Evolutionary conservation across 176 grass and related monocot genomes (phyloP).

Genomic region (Carex scoparia): DNA sequence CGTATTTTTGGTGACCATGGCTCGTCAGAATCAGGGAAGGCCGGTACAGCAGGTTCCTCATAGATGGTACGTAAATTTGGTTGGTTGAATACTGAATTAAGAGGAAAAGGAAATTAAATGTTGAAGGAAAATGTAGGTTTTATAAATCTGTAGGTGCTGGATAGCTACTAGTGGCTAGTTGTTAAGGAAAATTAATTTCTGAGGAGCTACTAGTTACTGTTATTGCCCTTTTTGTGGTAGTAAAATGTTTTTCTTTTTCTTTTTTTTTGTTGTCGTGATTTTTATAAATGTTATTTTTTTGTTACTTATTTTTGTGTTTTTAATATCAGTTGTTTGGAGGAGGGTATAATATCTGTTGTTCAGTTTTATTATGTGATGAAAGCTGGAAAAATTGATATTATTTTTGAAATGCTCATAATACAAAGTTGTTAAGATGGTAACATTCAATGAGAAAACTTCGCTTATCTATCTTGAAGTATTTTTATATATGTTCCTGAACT

Average conservation of each 20-base stretch:
- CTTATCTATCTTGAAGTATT: no score
- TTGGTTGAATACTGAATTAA: not conserved
- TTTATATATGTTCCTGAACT: not conserved
- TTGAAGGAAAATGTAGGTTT: constrained; percentile 16
- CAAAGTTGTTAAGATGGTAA: not conserved
- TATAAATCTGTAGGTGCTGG: not conserved
- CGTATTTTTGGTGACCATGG: constrained; percentile 71
- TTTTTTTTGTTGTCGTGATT: not conserved
- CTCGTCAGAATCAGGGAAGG: not conserved
- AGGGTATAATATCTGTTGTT: not conserved
- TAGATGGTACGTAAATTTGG: constrained; percentile 17
- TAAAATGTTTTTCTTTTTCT: not conserved
- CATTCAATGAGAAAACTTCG: not conserved
- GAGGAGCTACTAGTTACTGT: constrained; percentile 16
- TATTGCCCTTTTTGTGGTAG: constrained; percentile 9
- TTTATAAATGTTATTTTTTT: constrained; percentile 19
- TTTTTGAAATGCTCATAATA: not conserved
- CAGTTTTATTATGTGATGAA: not conserved
- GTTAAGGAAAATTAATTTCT: constrained; percentile 12
- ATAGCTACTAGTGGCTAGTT: constrained; percentile 10
- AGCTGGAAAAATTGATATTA: constrained; percentile 10
- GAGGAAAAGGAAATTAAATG: not conserved
- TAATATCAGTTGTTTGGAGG: not conserved
- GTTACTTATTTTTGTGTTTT: constrained; percentile 13
- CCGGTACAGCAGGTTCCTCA: constrained; percentile 4